These are phyloP conservation scores for Macrophomina pseudophaseolina DNA, from an alignment of 2,329 filamentous ascomycete genomes.

Conservation along the genomic window DNA sequence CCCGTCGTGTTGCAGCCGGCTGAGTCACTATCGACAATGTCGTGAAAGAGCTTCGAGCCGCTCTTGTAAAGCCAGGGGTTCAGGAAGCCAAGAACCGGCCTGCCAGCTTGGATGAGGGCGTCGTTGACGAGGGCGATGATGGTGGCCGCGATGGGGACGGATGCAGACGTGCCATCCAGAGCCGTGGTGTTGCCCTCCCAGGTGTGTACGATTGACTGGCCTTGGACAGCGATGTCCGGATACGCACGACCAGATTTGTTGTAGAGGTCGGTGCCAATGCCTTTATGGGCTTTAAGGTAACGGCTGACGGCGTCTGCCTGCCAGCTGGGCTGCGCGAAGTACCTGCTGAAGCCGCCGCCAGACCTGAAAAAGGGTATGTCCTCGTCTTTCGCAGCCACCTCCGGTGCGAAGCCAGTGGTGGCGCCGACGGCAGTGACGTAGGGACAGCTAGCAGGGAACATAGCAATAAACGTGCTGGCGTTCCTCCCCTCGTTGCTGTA, in stretches of 20 bases:
- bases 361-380: conserved; percentile 43
- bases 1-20: conserved; percentile 47
- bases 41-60: conserved; percentile 56
- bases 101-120: conserved; percentile 57
- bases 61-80: conserved; percentile 64
- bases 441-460: conserved; percentile 70
- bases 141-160: conserved; percentile 63
- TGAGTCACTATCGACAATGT: conserved; percentile 48
- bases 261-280: conserved; percentile 54
- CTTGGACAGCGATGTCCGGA: conserved; percentile 68
- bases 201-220: conserved; percentile 53
- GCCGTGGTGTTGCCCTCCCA: conserved; percentile 46
- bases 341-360: conserved; percentile 56
- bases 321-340: conserved; percentile 55
- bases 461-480: conserved; percentile 61
- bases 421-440: conserved; percentile 72
- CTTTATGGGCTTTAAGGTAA: conserved; percentile 50
- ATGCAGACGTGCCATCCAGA: conserved; percentile 60
- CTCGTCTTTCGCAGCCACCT: conserved; percentile 53
- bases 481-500: conserved; percentile 64
- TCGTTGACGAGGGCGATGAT: conserved; percentile 69
- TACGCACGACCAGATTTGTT: conserved; percentile 62
- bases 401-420: conserved; percentile 59
- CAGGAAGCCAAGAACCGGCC: conserved; percentile 60
- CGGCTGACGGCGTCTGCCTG: conserved; percentile 51